Evolutionary conservation across 192 early-diverging fungal genomes (phyloP).

Genomic region (Ambispora gerdemannii): DNA sequence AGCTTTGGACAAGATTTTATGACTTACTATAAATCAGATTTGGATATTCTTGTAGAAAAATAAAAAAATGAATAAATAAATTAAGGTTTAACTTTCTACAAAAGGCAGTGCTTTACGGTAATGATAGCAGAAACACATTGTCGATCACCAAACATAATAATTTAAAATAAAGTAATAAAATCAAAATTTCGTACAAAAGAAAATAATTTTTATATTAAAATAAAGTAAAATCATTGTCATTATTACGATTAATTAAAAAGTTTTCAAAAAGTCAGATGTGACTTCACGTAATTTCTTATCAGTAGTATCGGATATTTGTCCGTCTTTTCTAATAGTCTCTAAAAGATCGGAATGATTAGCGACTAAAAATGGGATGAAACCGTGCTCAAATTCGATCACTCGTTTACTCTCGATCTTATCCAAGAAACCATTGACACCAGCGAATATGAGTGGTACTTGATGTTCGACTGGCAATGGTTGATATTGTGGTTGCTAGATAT

Average conservation of each 20-base stretch:
- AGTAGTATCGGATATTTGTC: conserved; percentile 81
- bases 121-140: too few species aligned
- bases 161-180: too few species aligned
- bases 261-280: conserved; percentile 72
- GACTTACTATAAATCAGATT: too few species aligned
- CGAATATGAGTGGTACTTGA: conserved; percentile 97
- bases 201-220: too few species aligned
- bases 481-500: conserved; percentile 88
- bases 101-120: too few species aligned
- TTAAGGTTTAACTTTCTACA: too few species aligned
- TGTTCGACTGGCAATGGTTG: conserved; percentile 92
- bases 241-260: conserved; percentile 67
- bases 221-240: too few species aligned
- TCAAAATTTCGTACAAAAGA: too few species aligned
- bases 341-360: conserved; percentile 88
- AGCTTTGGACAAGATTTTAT: too few species aligned
- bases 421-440: conserved; percentile 99
- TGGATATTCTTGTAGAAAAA: too few species aligned
- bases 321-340: conserved; percentile 85
- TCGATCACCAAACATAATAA: too few species aligned
- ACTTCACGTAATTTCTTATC: conserved; percentile 92
- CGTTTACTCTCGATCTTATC: conserved; percentile 96
- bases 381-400: conserved; percentile 90
- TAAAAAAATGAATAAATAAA: too few species aligned
- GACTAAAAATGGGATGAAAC: conserved; percentile 82